Conservation (phyloP, 371 early-diverging fungal species). For the Rhizomucor pusillus region DNA sequence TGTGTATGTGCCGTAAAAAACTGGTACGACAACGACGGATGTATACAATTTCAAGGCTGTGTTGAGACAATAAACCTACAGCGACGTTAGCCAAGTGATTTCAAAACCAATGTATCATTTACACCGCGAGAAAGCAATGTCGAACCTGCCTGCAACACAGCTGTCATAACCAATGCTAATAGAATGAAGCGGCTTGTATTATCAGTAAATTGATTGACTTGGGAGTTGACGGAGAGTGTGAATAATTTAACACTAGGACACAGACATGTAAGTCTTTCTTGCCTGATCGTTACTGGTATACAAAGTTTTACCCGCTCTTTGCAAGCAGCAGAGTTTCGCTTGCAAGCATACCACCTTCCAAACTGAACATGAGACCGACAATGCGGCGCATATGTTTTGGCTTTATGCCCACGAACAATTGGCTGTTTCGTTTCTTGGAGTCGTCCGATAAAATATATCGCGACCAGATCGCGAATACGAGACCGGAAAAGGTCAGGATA, state of each 20-base stretch:
- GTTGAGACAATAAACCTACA: constrained; percentile 66
- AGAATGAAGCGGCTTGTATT: constrained; percentile 58
- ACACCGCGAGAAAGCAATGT: too few species aligned
- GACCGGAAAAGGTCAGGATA: constrained; percentile 47
- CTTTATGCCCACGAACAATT: constrained; percentile 36
- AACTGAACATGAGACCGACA: constrained; percentile 62
- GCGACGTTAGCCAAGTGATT: neutral
- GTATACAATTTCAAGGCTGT: constrained; percentile 62
- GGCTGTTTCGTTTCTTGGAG: constrained; percentile 29
- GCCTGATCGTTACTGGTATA: too few species aligned
- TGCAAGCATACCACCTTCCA: constrained; percentile 63
- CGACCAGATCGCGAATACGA: constrained; percentile 56
- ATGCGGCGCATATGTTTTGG: constrained; percentile 47
- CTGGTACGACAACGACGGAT: constrained; percentile 70
- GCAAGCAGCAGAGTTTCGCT: constrained; percentile 66
- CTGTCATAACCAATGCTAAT: constrained; percentile 54
- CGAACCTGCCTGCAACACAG: constrained; percentile 55
- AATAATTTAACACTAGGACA: constrained; percentile 53
- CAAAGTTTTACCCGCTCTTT: constrained; percentile 56
- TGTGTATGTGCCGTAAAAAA: constrained; percentile 68
- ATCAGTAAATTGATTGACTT: constrained; percentile 63
- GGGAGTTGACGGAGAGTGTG: constrained; percentile 48
- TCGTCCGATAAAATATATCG: constrained; percentile 52
- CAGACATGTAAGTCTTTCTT: too few species aligned
- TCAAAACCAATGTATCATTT: too few species aligned